Percentiles rank a stretch among this genome's conserved stretches.
Conservation (phyloP, 768 basidiomycete genomes). For the Boletus bicolor region DNA sequence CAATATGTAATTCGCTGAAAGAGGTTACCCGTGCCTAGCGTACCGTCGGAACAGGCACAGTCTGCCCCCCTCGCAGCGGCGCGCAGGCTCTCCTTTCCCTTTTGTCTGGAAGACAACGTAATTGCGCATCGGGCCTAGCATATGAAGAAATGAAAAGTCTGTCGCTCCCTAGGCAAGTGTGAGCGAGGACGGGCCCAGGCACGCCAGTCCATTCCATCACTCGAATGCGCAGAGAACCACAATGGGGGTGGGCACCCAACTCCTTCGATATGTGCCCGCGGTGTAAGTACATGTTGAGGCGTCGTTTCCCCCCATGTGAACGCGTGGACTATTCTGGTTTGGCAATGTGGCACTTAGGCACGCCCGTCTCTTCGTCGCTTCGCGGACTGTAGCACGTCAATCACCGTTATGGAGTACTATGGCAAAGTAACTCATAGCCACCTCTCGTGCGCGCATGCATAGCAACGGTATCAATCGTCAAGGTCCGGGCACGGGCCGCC, state of each 20-base stretch:
- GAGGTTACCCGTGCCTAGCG: neutral
- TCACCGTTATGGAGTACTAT: neutral
- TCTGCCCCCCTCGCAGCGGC: neutral
- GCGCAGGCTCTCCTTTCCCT: neutral
- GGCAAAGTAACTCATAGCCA: neutral
- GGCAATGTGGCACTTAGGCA: neutral
- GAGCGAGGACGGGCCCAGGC: neutral
- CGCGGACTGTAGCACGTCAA: neutral
- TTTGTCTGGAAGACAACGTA: neutral
- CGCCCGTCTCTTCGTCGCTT: neutral
- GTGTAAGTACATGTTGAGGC: neutral
- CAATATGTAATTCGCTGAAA: neutral
- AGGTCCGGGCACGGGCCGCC: neutral
- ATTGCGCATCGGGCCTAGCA: neutral
- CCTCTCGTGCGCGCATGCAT: neutral
- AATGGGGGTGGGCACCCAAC: neutral
- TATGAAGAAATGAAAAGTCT: neutral
- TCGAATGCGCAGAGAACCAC: neutral
- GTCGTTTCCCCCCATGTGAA: too few species aligned
- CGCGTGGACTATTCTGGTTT: neutral
- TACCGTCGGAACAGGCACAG: neutral
- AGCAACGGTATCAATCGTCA: conserved; percentile 1
- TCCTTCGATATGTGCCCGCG: neutral
- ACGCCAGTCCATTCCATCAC: neutral
- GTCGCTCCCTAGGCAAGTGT: neutral